Evolutionary conservation across 2,329 filamentous ascomycete species (phyloP), one percentile per base, ranked within the genome.

Genomic region (Colletotrichum costaricense): DNA sequence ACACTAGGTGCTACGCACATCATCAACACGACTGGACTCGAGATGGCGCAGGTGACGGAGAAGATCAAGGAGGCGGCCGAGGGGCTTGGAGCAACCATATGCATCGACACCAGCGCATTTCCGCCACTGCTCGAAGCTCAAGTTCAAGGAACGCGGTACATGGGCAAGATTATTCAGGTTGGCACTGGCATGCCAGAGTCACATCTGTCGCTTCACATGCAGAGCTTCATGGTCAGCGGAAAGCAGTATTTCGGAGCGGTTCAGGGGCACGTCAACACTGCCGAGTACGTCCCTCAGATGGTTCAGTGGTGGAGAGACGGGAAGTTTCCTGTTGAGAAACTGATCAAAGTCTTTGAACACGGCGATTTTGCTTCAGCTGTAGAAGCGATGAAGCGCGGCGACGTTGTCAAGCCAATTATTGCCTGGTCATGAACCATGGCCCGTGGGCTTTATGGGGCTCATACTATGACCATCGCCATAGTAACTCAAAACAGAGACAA

Each of bases 61-160:
- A 74, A 76, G 66, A 79, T 83, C 35, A 76, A 75, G 28, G 69
- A 76, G 28, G 86, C 84, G 5, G 84, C 86, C 0, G 86, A 86
- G 38, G 83, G 88, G 6, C 78, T 82, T 0, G 87, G 87, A 0
- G 81, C 85, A 0, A 85, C 83, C 2, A 79, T 88, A 42, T 82
- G 82, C 5, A 81, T 90, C 63, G 88, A 90, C 67, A 88, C 87
- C 0, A 89, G 86, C 1, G 88, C 86, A 0, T 83, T 49, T 71
- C 82, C 52, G 73, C 88, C 69, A 78, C 24, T 73, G 1, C 22
- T 88, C 19, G 79, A 84, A 9, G 84, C 84, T 4, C 83, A 82
- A 1, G 73, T 88, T 2, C 80, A 84, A 2, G 82, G 82, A 42
- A 82, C 86, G 5, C 79, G 84, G 14, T 83, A 83, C 35, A 82